phyloP scores from a whole-genome alignment of 2,329 filamentous ascomycete genomes.

The Sporothrix pseudoabietina region DNA sequence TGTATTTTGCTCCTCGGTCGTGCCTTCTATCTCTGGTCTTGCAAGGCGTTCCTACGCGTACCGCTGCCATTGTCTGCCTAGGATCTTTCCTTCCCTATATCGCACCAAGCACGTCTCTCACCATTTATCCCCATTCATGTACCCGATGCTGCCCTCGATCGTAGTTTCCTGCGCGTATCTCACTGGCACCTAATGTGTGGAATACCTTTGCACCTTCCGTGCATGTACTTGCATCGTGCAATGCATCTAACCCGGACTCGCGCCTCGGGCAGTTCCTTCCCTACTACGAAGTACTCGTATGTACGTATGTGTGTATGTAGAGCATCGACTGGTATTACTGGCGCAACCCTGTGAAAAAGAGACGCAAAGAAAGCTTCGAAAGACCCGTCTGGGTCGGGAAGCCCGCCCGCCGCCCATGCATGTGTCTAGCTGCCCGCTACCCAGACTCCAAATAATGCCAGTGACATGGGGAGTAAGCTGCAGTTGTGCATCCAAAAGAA shows the following conservation, averaged over 20 bases:
- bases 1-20: background rate
- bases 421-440: slow-evolving; percentile 5
- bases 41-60: background rate
- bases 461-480: background rate
- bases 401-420: slow-evolving; percentile 9
- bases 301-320: background rate
- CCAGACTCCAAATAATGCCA: slow-evolving; percentile 6
- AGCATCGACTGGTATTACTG: background rate
- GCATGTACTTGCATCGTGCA: background rate
- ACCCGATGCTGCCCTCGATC: background rate
- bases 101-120: background rate
- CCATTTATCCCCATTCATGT: background rate
- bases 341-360: background rate
- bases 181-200: background rate
- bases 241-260: background rate
- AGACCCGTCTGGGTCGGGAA: background rate
- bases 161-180: background rate
- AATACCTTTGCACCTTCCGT: background rate
- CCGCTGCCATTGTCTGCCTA: background rate
- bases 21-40: background rate
- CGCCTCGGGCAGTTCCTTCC: background rate
- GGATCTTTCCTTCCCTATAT: slow-evolving; percentile 1
- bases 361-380: slow-evolving; percentile 11
- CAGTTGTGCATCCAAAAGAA: background rate
- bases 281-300: background rate